A percentile compares a stretch with the other conserved stretches of the same genome.
Conservation (phyloP, 306 rosid species). For the Ceratonia siliqua region DNA sequence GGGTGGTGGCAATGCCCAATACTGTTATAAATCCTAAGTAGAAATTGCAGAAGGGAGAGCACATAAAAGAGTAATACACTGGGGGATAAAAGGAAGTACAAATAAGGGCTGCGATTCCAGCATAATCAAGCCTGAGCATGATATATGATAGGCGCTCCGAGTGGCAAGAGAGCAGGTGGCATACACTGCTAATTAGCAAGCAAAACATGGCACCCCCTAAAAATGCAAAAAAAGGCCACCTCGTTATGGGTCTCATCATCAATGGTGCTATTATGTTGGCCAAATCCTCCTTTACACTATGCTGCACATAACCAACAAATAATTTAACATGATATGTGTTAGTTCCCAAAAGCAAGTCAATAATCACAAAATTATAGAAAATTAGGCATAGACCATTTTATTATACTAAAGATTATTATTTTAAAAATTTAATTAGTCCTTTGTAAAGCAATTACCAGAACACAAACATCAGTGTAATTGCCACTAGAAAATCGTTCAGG, state of each 20-base stretch:
- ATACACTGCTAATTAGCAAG: slow-evolving; percentile 85
- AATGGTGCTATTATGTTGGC: slow-evolving; percentile 78
- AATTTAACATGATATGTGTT: slow-evolving; percentile 28
- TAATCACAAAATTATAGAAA: too few relatives aligned
- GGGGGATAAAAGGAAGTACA: slow-evolving; percentile 95
- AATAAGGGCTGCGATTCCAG: slow-evolving; percentile 98
- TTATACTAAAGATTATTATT: too few relatives aligned
- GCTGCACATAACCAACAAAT: slow-evolving; percentile 54
- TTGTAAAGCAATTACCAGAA: slow-evolving; percentile 58
- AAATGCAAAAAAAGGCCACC: slow-evolving; percentile 96
- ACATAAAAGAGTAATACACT: slow-evolving; percentile 95
- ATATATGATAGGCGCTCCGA: slow-evolving; percentile 79
- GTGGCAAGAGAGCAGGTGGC: slow-evolving; percentile 96
- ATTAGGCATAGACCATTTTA: too few relatives aligned
- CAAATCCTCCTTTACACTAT: slow-evolving; percentile 70
- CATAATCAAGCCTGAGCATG: slow-evolving; percentile 94
- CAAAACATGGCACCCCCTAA: slow-evolving; percentile 98
- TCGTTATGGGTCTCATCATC: slow-evolving; percentile 78
- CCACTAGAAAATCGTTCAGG: slow-evolving; percentile 77
- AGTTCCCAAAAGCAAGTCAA: slow-evolving; percentile 23
- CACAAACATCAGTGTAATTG: slow-evolving; percentile 75
- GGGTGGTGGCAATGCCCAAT: slow-evolving; percentile 68
- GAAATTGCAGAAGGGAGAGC: slow-evolving; percentile 85
- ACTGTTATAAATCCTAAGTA: slow-evolving; percentile 81
- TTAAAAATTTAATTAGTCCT: too few relatives aligned